Evolutionary conservation across 108 stramenopile species (phyloP), one percentile per base, ranked within the genome.

Genomic region (Cyclostephanos invisitatus): DNA sequence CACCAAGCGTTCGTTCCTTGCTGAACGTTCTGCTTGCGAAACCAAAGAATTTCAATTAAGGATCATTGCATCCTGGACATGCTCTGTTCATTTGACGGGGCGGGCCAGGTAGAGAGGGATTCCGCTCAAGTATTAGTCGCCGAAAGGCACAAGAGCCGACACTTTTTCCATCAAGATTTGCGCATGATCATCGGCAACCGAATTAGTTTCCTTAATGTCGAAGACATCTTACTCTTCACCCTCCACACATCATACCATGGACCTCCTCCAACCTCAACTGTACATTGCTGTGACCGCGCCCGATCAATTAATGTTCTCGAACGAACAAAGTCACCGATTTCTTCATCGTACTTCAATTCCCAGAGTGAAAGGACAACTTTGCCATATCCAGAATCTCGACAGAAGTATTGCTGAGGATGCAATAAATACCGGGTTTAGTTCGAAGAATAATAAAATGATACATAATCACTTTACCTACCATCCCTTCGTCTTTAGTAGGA

Each of bases 1-100:
- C 77, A 83, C 88, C 14, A 96, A 96, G 75, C 69, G 85, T 50
- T 92, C 92, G 64, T 91, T 96, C 61, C 70, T 96, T 56, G 88
- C 90, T 4, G 92, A 17, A 89, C 90, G 0, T 85, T 89, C 85
- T 83, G 67, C 68, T 94, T 67, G 65, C 90, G 9, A 94, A n/a
- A 92, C 73, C 87, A 90, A 36, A 88, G 91, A 83, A 54, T 85
- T 25, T 67, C 74, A 27, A 73, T 96, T 12, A 84, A 85, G 56
- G 90, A 96, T 80, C 57, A 83, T 22, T 83, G 86, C 2, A 17
- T 88, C n/a, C 69, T 74, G 29, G 88, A 94, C 24, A 89, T 93
- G 32, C 62, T 93, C n/a, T 56, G 63, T 11, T 92, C 94, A 61
- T 73, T 96, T 24, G 89, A 87, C 17, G 64, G 60, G 28, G 47